phyloP scores from a whole-genome alignment of 2,329 filamentous ascomycete genomes.

The Clarireedia monteithiana region DNA sequence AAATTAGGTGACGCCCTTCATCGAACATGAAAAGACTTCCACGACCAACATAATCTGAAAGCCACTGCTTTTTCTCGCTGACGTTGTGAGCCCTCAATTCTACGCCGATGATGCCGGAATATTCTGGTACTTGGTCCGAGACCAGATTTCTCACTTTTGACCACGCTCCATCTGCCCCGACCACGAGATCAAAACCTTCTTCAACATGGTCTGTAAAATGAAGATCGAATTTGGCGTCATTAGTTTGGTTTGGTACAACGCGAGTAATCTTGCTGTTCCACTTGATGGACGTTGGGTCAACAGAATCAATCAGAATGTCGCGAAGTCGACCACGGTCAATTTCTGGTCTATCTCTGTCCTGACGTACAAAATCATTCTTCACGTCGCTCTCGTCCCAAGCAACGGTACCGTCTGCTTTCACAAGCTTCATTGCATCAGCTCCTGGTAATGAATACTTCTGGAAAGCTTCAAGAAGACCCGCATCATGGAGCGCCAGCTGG shows the following conservation, averaged over 20 bases:
- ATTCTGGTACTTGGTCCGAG: conserved; percentile 29
- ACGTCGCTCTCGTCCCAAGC: conserved; percentile 15
- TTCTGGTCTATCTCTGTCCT: conserved; percentile 29
- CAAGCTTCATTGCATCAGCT: conserved; percentile 34
- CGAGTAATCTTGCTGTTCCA: conserved; percentile 33
- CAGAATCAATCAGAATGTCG: conserved; percentile 28
- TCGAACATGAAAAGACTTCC: conserved; percentile 30
- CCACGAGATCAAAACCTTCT: conserved; percentile 30
- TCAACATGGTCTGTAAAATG: conserved; percentile 10
- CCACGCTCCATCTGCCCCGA: conserved; percentile 36
- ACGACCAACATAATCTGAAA: conserved; percentile 31
- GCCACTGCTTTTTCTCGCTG: conserved; percentile 29
- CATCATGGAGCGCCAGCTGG: conserved; percentile 27
- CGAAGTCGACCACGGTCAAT: conserved; percentile 32
- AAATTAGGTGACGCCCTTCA: conserved; percentile 28
- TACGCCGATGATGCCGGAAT: conserved; percentile 29
- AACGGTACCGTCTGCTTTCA: conserved; percentile 25
- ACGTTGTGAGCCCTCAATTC: conserved; percentile 28
- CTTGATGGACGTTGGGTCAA: conserved; percentile 30
- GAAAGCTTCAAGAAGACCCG: conserved; percentile 26
- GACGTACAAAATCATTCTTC: neutral
- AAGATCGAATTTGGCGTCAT: conserved; percentile 12
- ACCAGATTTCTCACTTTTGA: conserved; percentile 30
- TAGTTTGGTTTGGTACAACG: conserved; percentile 6
- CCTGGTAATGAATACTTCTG: conserved; percentile 34